Base-by-base conservation (phyloP, 2,329 filamentous ascomycete species). In the Fusarium nelsonii region DNA sequence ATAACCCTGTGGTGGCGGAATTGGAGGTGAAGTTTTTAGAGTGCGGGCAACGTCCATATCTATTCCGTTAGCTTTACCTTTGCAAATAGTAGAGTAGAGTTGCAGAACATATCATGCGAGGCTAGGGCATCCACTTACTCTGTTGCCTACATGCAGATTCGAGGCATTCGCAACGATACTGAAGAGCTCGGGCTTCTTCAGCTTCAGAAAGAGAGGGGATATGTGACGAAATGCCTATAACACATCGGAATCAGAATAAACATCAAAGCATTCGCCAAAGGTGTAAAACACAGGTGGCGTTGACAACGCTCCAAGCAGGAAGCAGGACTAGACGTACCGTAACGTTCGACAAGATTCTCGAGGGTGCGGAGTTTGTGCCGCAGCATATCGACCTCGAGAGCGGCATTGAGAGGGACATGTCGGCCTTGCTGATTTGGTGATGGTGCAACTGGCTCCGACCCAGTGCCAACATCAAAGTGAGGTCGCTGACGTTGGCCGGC, bases 101-200 rank as follows among this genome's bases (percentile, higher is more conserved):
- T 61, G 37, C 48, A 48, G 20, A 36, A 49, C 18, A 20, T 34
- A 39, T 48, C 18, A 26, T 23, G 39, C 44, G 45, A 44, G 20
- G 30, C n/a, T 33, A 53, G 53, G 34, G 36, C 34, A 20, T 37
- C 20, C 18, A 71, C 73, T 67, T 71, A 80, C 78, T 72, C 65
- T 79, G 73, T 60, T 78, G 75, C 53, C 85, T 74, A 71, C 85
- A 84, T 58, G 82, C 82, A 52, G 80, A 80, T 72, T 88, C 85
- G 56, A 88, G 83, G 74, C 84, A 87, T 77, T 88, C 86, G 77
- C 86, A 88, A 68, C 83, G 84, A 71, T 88, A 86, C 74, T 88
- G 86, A 54, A 88, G 77, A 37, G 82, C 80, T 58, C 86, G 81
- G 28, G 86, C 86, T 75, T 88, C 87, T 75, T 88, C 86, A 26